phyloP scores from a whole-genome alignment of 2,329 filamentous ascomycete species.

The Colletotrichum orbiculare region DNA sequence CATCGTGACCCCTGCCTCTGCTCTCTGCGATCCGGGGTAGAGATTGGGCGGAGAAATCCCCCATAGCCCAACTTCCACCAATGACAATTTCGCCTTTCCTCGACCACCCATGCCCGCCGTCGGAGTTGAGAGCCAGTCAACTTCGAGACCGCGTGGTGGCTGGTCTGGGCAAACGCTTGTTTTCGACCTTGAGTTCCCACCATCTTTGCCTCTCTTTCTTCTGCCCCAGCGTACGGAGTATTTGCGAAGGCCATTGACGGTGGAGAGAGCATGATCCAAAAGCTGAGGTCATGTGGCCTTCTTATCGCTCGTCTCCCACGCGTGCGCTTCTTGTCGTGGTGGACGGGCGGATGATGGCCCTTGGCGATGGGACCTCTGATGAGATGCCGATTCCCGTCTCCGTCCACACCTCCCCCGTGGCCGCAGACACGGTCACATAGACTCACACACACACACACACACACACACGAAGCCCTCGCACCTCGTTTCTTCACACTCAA shows the following conservation, averaged over 20 bases:
- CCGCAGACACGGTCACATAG: neutral
- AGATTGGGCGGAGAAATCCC: constrained; percentile 30
- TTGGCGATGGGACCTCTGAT: constrained; percentile 18
- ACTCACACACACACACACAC: neutral
- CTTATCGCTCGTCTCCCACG: constrained; percentile 9
- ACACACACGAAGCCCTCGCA: too few relatives aligned
- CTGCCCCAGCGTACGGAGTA: too few relatives aligned
- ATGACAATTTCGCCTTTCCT: constrained; percentile 22
- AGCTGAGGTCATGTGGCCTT: constrained; percentile 1
- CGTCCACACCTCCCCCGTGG: constrained; percentile 25
- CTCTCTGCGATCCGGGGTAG: constrained; percentile 10
- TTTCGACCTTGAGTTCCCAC: constrained; percentile 1
- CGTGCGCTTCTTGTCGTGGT: constrained; percentile 17
- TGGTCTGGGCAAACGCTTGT: constrained; percentile 36
- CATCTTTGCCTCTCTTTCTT: neutral
- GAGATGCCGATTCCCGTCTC: constrained; percentile 29
- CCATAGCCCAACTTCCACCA: constrained; percentile 28
- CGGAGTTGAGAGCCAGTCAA: neutral
- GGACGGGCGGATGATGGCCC: constrained; percentile 20
- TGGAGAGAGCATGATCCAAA: neutral
- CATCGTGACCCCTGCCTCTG: constrained; percentile 10
- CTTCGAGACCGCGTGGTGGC: constrained; percentile 22
- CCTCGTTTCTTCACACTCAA: too few relatives aligned
- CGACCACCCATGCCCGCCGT: neutral
- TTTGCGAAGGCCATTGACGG: neutral